Evolutionary conservation across 305 asterid species (phyloP).

Genomic region (Fraxinus nigra): DNA sequence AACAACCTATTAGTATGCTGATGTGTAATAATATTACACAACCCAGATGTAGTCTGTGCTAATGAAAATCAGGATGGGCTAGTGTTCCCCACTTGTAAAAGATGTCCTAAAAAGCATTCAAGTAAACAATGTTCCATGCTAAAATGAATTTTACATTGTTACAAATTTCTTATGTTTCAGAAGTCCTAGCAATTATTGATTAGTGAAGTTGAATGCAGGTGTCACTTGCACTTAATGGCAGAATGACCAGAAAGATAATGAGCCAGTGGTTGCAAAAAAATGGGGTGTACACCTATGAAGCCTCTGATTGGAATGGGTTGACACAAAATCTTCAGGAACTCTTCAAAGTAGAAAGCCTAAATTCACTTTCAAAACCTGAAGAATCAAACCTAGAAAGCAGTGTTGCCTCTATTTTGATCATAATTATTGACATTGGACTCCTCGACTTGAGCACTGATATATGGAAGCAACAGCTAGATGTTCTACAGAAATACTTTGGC

Average conservation of each 20-base stretch:
- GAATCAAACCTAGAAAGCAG: constrained; percentile 26
- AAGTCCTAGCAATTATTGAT: constrained; percentile 17
- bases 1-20: neutral
- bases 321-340: constrained; percentile 56
- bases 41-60: neutral
- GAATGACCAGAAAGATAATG: constrained; percentile 54
- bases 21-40: neutral
- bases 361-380: constrained; percentile 28
- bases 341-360: constrained; percentile 26
- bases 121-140: neutral
- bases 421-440: constrained; percentile 64
- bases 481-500: constrained; percentile 50
- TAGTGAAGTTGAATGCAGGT: constrained; percentile 53
- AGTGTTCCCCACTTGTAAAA: neutral
- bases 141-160: neutral
- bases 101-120: neutral
- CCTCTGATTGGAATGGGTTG: constrained; percentile 81
- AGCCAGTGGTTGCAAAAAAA: constrained; percentile 64
- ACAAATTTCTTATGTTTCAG: neutral
- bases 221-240: constrained; percentile 81
- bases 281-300: constrained; percentile 52
- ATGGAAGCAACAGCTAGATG: constrained; percentile 82
- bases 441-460: constrained; percentile 70
- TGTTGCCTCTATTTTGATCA: constrained; percentile 32
- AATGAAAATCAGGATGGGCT: neutral